Conservation (phyloP, 73 alveolate genomes). For the Breviolum minutum region DNA sequence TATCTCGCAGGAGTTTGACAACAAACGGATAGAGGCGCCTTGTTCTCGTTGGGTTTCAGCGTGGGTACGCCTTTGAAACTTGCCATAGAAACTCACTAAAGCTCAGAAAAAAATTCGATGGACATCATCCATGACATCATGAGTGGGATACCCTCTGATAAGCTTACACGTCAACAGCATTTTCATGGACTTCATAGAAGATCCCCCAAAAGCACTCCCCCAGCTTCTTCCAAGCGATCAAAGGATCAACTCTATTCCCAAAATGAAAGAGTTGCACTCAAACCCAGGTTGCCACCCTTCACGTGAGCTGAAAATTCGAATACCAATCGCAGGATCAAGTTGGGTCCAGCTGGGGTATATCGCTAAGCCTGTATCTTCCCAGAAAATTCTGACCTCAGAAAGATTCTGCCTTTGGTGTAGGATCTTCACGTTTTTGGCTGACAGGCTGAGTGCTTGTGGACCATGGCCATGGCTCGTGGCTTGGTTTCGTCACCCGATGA, state of each 20-base stretch:
- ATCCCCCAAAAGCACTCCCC: no score
- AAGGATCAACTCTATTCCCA: no score
- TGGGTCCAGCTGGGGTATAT: background rate
- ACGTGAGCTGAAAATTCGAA: no score
- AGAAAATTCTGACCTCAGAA: no score
- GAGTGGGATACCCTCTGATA: no score
- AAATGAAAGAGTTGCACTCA: no score
- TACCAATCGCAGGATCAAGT: background rate
- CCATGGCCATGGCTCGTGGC: constrained; percentile 87
- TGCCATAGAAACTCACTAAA: background rate
- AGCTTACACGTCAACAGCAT: no score
- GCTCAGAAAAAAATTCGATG: background rate
- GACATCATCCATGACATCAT: background rate
- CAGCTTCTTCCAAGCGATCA: no score
- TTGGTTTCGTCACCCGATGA: constrained; percentile 83
- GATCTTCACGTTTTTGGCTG: background rate
- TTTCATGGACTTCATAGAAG: no score
- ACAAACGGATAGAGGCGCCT: constrained; percentile 75
- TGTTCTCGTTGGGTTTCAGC: background rate
- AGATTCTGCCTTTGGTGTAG: no score
- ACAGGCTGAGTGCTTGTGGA: constrained; percentile 71
- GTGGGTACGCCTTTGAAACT: background rate
- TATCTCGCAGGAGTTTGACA: constrained; percentile 75
- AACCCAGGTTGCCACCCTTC: no score
- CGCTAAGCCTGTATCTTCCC: no score